Percentiles rank a stretch among this genome's conserved stretches.
phyloP scores from a whole-genome alignment of 2,329 filamentous ascomycete genomes.

The Sordariomycetes sp. region DNA sequence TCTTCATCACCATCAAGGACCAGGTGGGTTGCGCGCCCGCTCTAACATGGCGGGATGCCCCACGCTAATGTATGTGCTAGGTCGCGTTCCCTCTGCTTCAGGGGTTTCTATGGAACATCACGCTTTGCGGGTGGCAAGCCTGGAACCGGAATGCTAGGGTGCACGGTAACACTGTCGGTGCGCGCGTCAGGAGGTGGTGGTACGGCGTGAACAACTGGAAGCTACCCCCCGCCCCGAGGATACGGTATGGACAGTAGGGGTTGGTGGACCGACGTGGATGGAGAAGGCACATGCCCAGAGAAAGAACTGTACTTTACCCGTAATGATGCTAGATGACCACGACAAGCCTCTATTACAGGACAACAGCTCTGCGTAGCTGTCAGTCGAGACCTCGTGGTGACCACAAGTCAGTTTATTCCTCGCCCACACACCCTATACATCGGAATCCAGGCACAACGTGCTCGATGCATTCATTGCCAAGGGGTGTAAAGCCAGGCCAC shows the following conservation, averaged over 20 bases:
- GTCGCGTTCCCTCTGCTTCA: conserved; percentile 78
- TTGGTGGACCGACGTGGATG: background rate
- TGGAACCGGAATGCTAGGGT: conserved; percentile 75
- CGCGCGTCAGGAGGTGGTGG: conserved; percentile 80
- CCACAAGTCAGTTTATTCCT: too few species aligned
- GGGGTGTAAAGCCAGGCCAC: too few species aligned
- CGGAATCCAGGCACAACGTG: too few species aligned
- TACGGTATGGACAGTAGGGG: background rate
- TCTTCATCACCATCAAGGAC: conserved; percentile 76
- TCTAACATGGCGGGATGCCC: background rate
- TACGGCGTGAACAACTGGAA: conserved; percentile 88
- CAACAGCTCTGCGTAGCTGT: background rate
- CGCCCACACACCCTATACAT: too few species aligned
- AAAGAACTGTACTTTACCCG: background rate
- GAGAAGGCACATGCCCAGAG: background rate
- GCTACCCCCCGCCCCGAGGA: conserved; percentile 30
- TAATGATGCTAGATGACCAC: background rate
- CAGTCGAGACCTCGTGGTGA: background rate
- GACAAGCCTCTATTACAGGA: background rate
- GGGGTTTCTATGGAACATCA: conserved; percentile 78
- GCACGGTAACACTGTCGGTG: conserved; percentile 64
- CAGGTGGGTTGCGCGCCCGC: conserved; percentile 43
- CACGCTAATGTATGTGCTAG: conserved; percentile 27
- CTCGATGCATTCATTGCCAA: too few species aligned
- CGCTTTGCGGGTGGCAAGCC: conserved; percentile 74